Base-by-base conservation (phyloP, 202 grass and related monocot genomes). In the Zizania palustris region DNA sequence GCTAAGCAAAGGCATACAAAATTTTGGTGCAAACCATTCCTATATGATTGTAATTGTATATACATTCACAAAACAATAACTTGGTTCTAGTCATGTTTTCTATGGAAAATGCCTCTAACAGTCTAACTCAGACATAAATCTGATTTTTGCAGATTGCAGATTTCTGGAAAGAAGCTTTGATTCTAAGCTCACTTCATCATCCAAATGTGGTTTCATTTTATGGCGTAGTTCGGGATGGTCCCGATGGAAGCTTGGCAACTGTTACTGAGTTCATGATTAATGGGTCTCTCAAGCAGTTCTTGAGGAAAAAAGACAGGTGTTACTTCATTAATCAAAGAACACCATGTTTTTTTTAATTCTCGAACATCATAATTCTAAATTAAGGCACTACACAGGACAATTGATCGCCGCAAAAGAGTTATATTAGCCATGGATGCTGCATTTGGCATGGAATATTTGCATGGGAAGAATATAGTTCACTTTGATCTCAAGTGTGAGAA, bases 381-480 rank as follows among this genome's bases (percentile, higher is more conserved):
- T 74, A 49, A 61, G 72, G 16, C 12, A 60, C 64, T 88, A 6
- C 18, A 15, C 74, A 97, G 95, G 83, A 97, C 91, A 73, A 92
- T 97, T 69, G 95, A 98, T 88, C 91, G 95, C n/a, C 84, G 95
- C 19, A 98, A 98, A 77, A 90, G 95, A 86, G 76, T 98, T 80
- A 94, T 98, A 85, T 87, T 98, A 84, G 85, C 95, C 39, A 98
- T 94, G 95, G 95, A 92, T 92, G 91, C 89, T 65, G 95, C 95
- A 77, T 98, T 92, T 83, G 95, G 95, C 43, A 98, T 98, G 95
- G 95, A 98, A 81, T 98, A 98, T 93, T 88, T 98, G 73, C 95
- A 98, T 12, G 83, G 80, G 55, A 98, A 92, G 68, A 94, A 98
- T 73, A 98, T 92, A 40, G 95, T 98, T 46, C 95, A 98, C 84